A percentile compares a stretch with the other conserved stretches of the same genome.
These are phyloP conservation scores for Penicillium sp. DNA, from an alignment of 2,329 filamentous ascomycete species.

Conservation along the genomic window DNA sequence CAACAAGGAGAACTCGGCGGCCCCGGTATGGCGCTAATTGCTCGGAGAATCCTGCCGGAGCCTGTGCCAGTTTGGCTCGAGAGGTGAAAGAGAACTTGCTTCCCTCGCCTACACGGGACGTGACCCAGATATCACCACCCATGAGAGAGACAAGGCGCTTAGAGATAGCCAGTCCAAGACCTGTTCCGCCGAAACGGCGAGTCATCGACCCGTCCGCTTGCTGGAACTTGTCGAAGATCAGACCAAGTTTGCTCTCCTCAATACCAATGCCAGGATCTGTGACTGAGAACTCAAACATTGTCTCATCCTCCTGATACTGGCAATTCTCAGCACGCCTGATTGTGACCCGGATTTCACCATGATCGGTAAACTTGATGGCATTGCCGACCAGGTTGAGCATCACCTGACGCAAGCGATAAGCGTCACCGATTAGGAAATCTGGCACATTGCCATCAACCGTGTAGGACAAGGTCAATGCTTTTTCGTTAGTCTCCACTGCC, in stretches of 20 bases:
- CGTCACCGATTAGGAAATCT: constrained; percentile 90
- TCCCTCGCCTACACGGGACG: constrained; percentile 83
- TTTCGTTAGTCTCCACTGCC: constrained; percentile 93
- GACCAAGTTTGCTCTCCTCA: constrained; percentile 85
- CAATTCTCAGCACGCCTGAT: constrained; percentile 70
- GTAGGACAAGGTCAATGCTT: constrained; percentile 86
- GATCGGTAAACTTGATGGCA: constrained; percentile 95
- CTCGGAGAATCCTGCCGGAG: constrained; percentile 74
- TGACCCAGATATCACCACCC: constrained; percentile 93
- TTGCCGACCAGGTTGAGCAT: constrained; percentile 95
- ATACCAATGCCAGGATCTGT: constrained; percentile 95
- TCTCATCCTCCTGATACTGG: constrained; percentile 71
- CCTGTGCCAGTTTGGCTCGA: constrained; percentile 77
- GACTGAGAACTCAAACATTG: constrained; percentile 90
- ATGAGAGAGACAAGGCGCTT: constrained; percentile 91
- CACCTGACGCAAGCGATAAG: constrained; percentile 90
- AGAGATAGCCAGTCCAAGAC: constrained; percentile 91
- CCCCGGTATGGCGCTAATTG: constrained; percentile 83
- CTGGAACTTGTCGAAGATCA: constrained; percentile 98
- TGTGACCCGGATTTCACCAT: constrained; percentile 87
- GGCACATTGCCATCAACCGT: constrained; percentile 88
- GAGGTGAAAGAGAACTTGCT: constrained; percentile 95
- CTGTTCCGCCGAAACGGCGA: constrained; percentile 90
- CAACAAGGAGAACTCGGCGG: constrained; percentile 88
- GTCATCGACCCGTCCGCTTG: constrained; percentile 96